These are phyloP conservation scores for Suhomyces bolitotheri DNA, from an alignment of 1,139 yeast species.

Conservation along the genomic window DNA sequence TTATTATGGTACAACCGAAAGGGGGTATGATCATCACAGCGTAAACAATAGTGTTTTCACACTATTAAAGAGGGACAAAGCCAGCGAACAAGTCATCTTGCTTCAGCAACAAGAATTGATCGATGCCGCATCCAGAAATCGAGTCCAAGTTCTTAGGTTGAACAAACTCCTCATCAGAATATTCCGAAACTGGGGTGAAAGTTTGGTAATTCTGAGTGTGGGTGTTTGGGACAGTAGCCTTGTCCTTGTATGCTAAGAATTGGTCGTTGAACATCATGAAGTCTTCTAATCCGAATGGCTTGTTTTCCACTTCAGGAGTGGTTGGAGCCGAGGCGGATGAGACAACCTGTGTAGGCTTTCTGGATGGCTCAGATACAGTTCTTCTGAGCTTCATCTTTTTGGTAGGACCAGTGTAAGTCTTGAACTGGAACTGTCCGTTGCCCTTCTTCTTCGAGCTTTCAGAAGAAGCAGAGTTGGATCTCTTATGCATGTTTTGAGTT, in stretches of 20 bases:
- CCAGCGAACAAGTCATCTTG: constrained; percentile 34
- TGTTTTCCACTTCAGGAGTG: constrained; percentile 13
- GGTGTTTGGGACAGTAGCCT: constrained; percentile 8
- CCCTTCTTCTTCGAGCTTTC: constrained; percentile 26
- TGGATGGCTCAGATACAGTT: constrained; percentile 26
- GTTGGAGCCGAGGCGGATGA: constrained; percentile 10
- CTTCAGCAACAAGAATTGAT: constrained; percentile 26
- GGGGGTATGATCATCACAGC: constrained; percentile 8
- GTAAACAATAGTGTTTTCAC: constrained; percentile 2
- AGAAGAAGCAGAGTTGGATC: constrained; percentile 27
- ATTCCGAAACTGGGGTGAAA: constrained; percentile 28
- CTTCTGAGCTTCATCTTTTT: constrained; percentile 28
- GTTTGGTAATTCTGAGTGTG: constrained; percentile 9
- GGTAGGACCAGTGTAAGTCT: constrained; percentile 37
- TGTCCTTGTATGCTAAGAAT: constrained; percentile 9
- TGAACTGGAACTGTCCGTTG: constrained; percentile 38
- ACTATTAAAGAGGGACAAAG: constrained; percentile 27
- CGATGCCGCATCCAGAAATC: constrained; percentile 22
- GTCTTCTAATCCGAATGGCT: constrained; percentile 30
- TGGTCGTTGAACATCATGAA: constrained; percentile 32
- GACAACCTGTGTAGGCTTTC: constrained; percentile 8
- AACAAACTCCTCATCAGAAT: constrained; percentile 22
- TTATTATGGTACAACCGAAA: constrained; percentile 15
- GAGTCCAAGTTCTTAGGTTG: constrained; percentile 12
- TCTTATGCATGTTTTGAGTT: constrained; percentile 19